Evolutionary conservation across 192 early-diverging fungal genomes (phyloP), one percentile per base, ranked within the genome.

Genomic region (Entomortierella chlamydospora): DNA sequence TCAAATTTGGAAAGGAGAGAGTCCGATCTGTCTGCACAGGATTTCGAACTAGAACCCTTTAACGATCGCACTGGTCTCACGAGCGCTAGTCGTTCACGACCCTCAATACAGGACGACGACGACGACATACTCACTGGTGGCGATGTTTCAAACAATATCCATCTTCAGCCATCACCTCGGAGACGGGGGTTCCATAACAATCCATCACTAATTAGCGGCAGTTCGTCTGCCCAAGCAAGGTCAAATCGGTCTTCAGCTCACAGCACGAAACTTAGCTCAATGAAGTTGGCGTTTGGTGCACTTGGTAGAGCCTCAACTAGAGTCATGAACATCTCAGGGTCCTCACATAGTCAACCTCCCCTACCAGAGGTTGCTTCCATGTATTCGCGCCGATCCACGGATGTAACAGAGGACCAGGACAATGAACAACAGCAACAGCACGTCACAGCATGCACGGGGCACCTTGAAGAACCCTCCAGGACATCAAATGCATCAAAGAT

Each of bases 261-360:
- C 0, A 70, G 49, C 47, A 51, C 74, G n/a, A 53, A 30, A 20
- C 37, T 78, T 5, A 34, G 52, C 13, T 64, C 74, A 1, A 29
- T 78, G 25, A 78, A 78, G 41, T 57, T 68, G 25, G 74, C 62
- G 6, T 56, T 78, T 1, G 74, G 67, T 0, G 74, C 62, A 12
- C 61, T 78, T 0, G 74, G 67, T 0, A 56, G 74, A 22, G 74
- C 74, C 9, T 78, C 74, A 12, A 78, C 74, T 34, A 63, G 74
- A 70, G 74, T 78, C 49, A 64, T 78, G 12, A 69, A 69, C 30
- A 42, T 64, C n/a, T 54, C 61, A 23, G 61, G 61, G 52, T 64
- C 74, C 3, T 78, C 74, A 17, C 45, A 29, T 17, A 49, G 57
- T 15, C 52, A 56, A 30, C 54, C 60, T 4, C 10, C 45, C 39